Conservation (phyloP, 73 alveolate genomes). For the Halteria grandinella region DNA sequence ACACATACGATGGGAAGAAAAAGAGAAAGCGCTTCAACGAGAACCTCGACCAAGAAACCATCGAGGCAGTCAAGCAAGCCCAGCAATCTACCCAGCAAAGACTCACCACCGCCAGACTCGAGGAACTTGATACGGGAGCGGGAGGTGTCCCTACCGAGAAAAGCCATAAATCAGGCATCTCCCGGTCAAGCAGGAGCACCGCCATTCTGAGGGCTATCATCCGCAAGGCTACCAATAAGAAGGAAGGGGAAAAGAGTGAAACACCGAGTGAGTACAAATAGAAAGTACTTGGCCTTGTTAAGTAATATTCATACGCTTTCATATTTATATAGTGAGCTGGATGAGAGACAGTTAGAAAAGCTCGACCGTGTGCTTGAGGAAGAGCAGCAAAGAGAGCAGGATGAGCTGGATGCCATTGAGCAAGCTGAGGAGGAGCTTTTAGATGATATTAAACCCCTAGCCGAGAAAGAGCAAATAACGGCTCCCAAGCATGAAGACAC, state of each 20-base stretch:
- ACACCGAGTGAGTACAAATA: background rate
- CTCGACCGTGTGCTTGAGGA: slow-evolving; percentile 2
- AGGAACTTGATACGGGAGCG: background rate
- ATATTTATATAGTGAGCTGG: background rate
- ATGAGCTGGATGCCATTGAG: background rate
- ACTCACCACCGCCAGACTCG: background rate
- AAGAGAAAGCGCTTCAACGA: slow-evolving; percentile 30
- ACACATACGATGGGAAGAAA: no score
- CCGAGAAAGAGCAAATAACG: no score
- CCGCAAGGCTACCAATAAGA: background rate
- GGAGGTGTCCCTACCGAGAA: background rate
- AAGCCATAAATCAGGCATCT: background rate
- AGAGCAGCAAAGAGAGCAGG: background rate
- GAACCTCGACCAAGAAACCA: slow-evolving; percentile 5
- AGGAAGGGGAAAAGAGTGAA: no score
- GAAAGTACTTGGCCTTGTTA: slow-evolving; percentile 6
- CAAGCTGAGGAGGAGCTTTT: no score
- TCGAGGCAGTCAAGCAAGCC: background rate
- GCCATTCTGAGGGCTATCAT: background rate
- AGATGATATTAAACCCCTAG: no score
- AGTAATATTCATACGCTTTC: background rate
- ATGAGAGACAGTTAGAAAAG: slow-evolving; percentile 8
- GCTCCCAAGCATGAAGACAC: no score
- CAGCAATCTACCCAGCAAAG: background rate
- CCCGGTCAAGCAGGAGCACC: background rate